phyloP scores from a whole-genome alignment of 345 rosid species.

The Salix suchowensis region DNA sequence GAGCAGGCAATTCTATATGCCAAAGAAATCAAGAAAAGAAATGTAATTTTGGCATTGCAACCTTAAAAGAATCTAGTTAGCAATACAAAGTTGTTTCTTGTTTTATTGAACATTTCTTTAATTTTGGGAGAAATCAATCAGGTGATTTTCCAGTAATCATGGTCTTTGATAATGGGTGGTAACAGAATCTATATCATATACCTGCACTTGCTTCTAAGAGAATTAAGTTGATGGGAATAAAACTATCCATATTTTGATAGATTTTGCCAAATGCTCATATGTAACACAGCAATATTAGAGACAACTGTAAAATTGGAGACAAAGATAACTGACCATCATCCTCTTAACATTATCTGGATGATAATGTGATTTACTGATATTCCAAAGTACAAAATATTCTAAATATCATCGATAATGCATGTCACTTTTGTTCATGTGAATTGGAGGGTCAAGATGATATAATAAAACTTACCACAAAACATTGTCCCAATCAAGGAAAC shows the following conservation, averaged over 20 bases:
- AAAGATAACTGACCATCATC: background rate
- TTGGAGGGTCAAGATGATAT: background rate
- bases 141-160: background rate
- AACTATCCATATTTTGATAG: background rate
- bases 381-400: background rate
- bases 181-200: background rate
- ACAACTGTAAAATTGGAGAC: background rate
- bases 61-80: background rate
- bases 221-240: background rate
- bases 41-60: background rate
- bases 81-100: background rate
- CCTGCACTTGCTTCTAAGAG: background rate
- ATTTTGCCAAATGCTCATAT: background rate
- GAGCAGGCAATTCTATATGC: background rate
- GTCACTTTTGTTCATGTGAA: background rate
- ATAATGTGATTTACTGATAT: background rate
- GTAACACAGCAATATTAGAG: background rate
- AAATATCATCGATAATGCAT: background rate
- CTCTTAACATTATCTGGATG: background rate
- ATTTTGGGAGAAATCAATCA: background rate
- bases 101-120: background rate
- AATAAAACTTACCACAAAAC: constrained; percentile 37
- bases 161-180: background rate
- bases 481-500: constrained; percentile 71
- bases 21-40: background rate